These are phyloP conservation scores for Gelatoporia subvermispora DNA, from an alignment of 768 basidiomycete species.

Conservation along the genomic window DNA sequence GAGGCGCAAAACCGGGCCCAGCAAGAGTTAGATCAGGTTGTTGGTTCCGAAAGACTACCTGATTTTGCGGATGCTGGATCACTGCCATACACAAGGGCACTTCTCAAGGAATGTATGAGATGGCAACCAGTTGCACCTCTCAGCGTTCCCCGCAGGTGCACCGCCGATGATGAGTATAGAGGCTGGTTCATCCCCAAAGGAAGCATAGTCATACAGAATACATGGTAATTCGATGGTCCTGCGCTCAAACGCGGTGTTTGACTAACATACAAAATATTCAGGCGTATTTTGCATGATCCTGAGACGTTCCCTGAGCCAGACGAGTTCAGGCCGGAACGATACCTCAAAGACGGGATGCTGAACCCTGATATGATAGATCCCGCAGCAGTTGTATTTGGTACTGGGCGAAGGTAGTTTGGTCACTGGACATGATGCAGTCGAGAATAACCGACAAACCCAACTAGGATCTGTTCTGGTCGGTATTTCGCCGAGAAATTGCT, in stretches of 20 bases:
- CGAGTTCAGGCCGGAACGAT: conserved; percentile 25
- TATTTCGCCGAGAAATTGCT: conserved; percentile 43
- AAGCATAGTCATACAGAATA: conserved; percentile 16
- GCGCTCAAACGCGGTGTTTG: too few species aligned
- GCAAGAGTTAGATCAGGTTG: conserved; percentile 22
- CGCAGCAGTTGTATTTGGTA: conserved; percentile 28
- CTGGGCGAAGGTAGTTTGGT: conserved; percentile 24
- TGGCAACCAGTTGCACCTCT: conserved; percentile 16
- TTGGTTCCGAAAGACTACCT: conserved; percentile 10
- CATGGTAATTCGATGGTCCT: conserved; percentile 5
- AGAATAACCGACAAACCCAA: not conserved
- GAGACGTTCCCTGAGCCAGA: conserved; percentile 20
- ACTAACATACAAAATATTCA: conserved; percentile 13
- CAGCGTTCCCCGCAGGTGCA: conserved; percentile 6
- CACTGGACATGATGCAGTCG: not conserved
- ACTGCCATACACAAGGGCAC: conserved; percentile 19
- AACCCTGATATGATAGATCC: conserved; percentile 18
- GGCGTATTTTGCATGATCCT: conserved; percentile 17
- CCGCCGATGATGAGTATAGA: conserved; percentile 23
- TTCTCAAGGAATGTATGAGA: conserved; percentile 18
- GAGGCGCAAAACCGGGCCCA: conserved; percentile 21
- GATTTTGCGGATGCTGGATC: conserved; percentile 5
- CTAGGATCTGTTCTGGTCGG: conserved; percentile 32
- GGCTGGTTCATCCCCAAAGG: conserved; percentile 26
- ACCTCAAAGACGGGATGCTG: conserved; percentile 15